Conservation (phyloP, 2,329 filamentous ascomycete genomes). For the Fusarium sp. region DNA sequence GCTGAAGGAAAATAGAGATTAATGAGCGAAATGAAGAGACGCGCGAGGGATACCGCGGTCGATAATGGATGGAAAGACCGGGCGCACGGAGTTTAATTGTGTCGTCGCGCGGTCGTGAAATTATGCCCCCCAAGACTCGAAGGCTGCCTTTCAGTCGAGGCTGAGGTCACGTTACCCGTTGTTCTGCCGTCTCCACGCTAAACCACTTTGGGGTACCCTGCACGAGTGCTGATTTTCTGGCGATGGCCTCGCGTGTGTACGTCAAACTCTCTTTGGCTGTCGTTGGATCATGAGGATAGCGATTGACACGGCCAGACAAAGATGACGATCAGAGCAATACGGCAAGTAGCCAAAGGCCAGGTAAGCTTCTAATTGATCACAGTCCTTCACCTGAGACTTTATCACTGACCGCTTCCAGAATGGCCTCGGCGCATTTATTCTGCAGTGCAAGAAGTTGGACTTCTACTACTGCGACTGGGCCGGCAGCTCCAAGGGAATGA, state of each 20-base stretch:
- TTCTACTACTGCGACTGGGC: conserved; percentile 98
- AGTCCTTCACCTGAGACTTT: not conserved
- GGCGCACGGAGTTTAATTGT: conserved; percentile 25
- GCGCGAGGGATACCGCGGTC: conserved; percentile 24
- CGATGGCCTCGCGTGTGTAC: conserved; percentile 27
- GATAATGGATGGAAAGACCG: conserved; percentile 17
- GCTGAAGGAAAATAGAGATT: conserved; percentile 6
- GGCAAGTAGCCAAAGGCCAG: conserved; percentile 65
- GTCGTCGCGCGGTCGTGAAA: conserved; percentile 44
- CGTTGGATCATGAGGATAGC: conserved; percentile 46
- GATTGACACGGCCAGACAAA: conserved; percentile 50
- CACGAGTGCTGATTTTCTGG: conserved; percentile 44
- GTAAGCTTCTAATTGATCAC: conserved; percentile 53
- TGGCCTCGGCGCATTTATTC: conserved; percentile 94
- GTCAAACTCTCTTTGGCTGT: conserved; percentile 34
- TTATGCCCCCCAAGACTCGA: conserved; percentile 35
- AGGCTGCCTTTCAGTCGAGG: conserved; percentile 21
- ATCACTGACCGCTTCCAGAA: conserved; percentile 70
- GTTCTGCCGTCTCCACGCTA: conserved; percentile 43
- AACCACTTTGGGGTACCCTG: conserved; percentile 35
- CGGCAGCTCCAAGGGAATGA: conserved; percentile 94
- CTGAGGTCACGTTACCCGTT: conserved; percentile 31
- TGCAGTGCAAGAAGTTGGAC: conserved; percentile 95
- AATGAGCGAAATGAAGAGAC: conserved; percentile 23
- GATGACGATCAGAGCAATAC: conserved; percentile 69